Evolutionary conservation across 805 yeast genomes (phyloP), one percentile per base, ranked within the genome.

Genomic region (Starmerella apis): DNA sequence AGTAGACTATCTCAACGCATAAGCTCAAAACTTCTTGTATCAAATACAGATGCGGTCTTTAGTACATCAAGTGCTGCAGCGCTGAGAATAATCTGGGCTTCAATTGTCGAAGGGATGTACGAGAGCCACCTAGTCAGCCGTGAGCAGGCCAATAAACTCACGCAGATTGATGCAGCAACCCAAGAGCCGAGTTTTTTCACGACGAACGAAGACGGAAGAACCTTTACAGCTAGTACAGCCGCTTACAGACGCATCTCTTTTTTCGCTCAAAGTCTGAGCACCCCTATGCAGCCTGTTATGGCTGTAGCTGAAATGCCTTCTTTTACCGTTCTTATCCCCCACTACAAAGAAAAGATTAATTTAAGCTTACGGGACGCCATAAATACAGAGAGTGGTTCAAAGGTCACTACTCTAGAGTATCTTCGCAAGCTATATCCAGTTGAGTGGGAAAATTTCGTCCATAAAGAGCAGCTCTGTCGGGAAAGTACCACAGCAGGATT

Each of bases 181-280:
- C 48, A 38, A 9, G 88, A 84, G 52, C 95, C 95, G 1, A 68
- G 76, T 0, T 85, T 84, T 60, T 86, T 86, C 63, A 76, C 83
- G 19, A 80, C 87, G 0, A 92, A 82, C 58, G 95, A 86, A 61
- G 95, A 86, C 59, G 50, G 53, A 1, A 46, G 35, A 5, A 31
- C 35, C 8, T 72, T 77, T 56, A 77, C 73, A 56, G 73, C 78
- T 3, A 73, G 75, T 1, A 38, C 50, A 1, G 95, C 84, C 61
- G 94, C 95, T 0, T 81, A 80, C 61, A 70, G 95, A 59, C 72
- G 96, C 56, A 76, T 86, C 1, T 83, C 94, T 0, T 86, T 84
- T 62, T 86, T 86, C 71, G 95, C 96, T 0, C 95, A 86, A 61
- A 85, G 95, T 0, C 68, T 86, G 38, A 80, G 94, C 0, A 84